Evolutionary conservation across 1,139 yeast genomes (phyloP).

Genomic region (Pichia sp.): DNA sequence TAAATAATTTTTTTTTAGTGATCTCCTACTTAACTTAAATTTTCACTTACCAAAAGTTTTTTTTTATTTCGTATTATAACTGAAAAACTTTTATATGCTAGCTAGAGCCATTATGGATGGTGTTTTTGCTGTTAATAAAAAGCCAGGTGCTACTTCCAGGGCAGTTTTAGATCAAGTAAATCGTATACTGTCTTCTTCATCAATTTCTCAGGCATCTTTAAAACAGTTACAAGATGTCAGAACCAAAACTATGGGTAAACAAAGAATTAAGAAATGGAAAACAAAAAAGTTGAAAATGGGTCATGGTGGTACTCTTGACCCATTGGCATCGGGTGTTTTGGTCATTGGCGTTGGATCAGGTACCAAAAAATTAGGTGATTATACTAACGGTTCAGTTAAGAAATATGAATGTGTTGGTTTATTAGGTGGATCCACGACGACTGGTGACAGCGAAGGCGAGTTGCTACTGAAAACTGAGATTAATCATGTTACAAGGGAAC

Average conservation of each 20-base stretch:
- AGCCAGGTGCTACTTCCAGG: conserved; percentile 78
- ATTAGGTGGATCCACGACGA: conserved; percentile 85
- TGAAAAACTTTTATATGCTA: too few species aligned
- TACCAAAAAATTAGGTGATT: conserved; percentile 71
- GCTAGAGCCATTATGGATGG: conserved; percentile 55
- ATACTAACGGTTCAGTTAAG: conserved; percentile 65
- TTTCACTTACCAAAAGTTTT: too few species aligned
- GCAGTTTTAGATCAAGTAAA: conserved; percentile 64
- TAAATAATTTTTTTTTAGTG: too few species aligned
- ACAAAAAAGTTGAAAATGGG: conserved; percentile 75
- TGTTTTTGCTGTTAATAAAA: conserved; percentile 88
- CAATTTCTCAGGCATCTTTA: conserved; percentile 52
- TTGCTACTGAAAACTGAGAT: conserved; percentile 53
- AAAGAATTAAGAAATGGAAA: conserved; percentile 20
- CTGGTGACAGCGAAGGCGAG: conserved; percentile 91
- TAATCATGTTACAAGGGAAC: conserved; percentile 51
- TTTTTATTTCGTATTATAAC: too few species aligned
- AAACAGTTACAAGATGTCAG: conserved; percentile 42
- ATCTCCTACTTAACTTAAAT: too few species aligned
- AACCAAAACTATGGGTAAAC: conserved; percentile 34
- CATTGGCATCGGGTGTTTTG: conserved; percentile 87
- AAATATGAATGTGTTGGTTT: conserved; percentile 80
- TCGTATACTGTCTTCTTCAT: conserved; percentile 52
- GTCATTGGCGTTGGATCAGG: conserved; percentile 90
- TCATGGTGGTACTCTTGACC: conserved; percentile 97